Conservation (phyloP, 202 grass and related monocot genomes). For the Zoysia matrella region DNA sequence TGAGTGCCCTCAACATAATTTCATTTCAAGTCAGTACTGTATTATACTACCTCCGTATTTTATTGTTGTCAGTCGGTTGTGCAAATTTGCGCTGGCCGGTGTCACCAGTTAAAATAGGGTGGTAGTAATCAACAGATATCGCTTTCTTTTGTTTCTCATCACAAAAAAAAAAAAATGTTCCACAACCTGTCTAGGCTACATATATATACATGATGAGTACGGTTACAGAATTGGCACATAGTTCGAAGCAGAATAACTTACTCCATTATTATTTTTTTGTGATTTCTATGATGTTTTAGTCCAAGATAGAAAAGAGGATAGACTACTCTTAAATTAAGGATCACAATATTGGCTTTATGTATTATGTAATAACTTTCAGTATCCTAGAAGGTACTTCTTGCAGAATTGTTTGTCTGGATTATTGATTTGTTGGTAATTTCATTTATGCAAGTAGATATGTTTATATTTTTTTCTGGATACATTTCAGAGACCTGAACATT, state of each 20-base stretch:
- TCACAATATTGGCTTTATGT: slow-evolving; percentile 5
- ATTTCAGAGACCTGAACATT: slow-evolving; percentile 7
- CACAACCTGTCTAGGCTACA: not conserved
- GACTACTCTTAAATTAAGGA: slow-evolving; percentile 2
- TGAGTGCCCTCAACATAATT: not conserved
- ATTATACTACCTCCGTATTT: no score
- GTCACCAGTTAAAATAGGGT: no score
- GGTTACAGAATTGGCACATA: not conserved
- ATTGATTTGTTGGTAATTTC: not conserved
- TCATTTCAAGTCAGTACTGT: slow-evolving; percentile 18
- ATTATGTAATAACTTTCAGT: slow-evolving; percentile 31
- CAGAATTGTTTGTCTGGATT: not conserved
- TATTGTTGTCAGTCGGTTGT: no score
- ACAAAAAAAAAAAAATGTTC: slow-evolving; percentile 1
- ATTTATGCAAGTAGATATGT: slow-evolving; percentile 11
- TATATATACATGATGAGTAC: not conserved
- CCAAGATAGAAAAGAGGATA: slow-evolving; percentile 2
- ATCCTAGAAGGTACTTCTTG: not conserved
- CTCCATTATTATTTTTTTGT: slow-evolving; percentile 4
- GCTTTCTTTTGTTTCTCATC: not conserved
- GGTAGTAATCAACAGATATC: not conserved
- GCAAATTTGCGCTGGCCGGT: no score
- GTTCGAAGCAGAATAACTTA: not conserved
- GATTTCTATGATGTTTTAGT: not conserved
- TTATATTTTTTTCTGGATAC: not conserved